Evolutionary conservation across 768 basidiomycete species (phyloP), one percentile per base, ranked within the genome.

Genomic region (Lepiota brunneoincarnata): DNA sequence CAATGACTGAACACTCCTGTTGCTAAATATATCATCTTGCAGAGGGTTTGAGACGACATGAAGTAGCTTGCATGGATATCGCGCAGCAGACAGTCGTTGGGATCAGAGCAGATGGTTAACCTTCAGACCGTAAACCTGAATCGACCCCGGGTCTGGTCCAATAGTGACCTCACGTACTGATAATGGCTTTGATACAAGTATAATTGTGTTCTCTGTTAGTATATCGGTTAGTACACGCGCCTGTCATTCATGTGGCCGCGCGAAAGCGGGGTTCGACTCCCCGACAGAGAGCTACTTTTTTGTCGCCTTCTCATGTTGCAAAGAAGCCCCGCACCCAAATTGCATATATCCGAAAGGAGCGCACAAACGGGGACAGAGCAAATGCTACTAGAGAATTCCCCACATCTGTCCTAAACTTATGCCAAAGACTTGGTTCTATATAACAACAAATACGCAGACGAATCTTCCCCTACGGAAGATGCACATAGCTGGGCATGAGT

Each of bases 401-500:
- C 31, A 31, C 7, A 31, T 10, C 31, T 31, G 7, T 31, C 20
- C 17, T 24, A 15, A n/a, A 21, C 21, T 23, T 38, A 54, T 28
- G 46, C 53, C 6, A 54, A 20, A n/a, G 47, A 17, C 41, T 58
- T 58, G 35, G 36, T 51, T 51, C 45, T 58, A 20, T 61, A 61
- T 24, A 61, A 18, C 11, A 61, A 39, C 10, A 61, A 57, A 51
- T 61, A 61, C 9, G 59, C 59, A 20, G 54, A 49, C 35, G 59
- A 61, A 35, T 61, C 59, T 35, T 61, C 79, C 81, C 77, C 75
- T 84, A 73, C 96, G 96, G 63, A 15, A n/a, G n/a, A 36, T 11
- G n/a, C 1, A 23, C 1, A 11, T 20, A 97, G 71, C 64, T 97
- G 68, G 60, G 97, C 89, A 72, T 96, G 95, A 36, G 93, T 93